Conservation (phyloP, 148 eudicot genomes). For the Chenopodium suecicum region DNA sequence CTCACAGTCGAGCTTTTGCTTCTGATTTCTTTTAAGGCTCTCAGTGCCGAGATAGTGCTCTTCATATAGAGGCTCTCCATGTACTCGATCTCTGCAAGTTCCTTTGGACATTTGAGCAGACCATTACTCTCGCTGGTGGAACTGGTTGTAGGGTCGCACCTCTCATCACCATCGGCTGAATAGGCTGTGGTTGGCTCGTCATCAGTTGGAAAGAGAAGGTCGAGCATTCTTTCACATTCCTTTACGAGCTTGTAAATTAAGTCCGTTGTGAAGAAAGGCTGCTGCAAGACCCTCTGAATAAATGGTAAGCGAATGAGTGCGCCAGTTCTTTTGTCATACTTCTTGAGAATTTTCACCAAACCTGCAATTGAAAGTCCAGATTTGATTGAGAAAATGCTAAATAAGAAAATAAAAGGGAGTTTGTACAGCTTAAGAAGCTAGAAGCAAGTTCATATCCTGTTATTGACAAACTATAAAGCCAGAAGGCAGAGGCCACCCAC, state of each 20-base stretch:
- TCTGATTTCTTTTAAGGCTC: slow-evolving; percentile 66
- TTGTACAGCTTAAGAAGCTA: neutral
- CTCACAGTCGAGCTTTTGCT: slow-evolving; percentile 85
- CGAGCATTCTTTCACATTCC: slow-evolving; percentile 76
- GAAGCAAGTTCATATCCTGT: neutral
- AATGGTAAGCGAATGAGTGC: slow-evolving; percentile 81
- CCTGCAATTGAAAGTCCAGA: slow-evolving; percentile 41
- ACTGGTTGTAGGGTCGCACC: slow-evolving; percentile 33
- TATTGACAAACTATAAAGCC: neutral
- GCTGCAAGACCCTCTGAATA: slow-evolving; percentile 81
- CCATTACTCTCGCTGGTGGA: slow-evolving; percentile 16
- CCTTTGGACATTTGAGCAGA: slow-evolving; percentile 50
- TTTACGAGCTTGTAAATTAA: slow-evolving; percentile 75
- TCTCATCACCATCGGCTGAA: slow-evolving; percentile 25
- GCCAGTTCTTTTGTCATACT: slow-evolving; percentile 87
- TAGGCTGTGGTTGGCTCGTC: slow-evolving; percentile 38
- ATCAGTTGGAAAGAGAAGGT: slow-evolving; percentile 50
- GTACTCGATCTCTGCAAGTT: slow-evolving; percentile 66
- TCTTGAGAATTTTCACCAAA: slow-evolving; percentile 81
- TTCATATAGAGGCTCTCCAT: slow-evolving; percentile 80
- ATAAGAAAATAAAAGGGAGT: neutral
- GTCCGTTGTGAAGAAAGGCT: slow-evolving; percentile 91
- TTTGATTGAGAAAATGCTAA: neutral
- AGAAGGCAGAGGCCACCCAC: neutral
- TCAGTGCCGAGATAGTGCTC: slow-evolving; percentile 72